These are phyloP conservation scores for Candida stauntonica DNA, from an alignment of 805 yeast species.

Conservation along the genomic window DNA sequence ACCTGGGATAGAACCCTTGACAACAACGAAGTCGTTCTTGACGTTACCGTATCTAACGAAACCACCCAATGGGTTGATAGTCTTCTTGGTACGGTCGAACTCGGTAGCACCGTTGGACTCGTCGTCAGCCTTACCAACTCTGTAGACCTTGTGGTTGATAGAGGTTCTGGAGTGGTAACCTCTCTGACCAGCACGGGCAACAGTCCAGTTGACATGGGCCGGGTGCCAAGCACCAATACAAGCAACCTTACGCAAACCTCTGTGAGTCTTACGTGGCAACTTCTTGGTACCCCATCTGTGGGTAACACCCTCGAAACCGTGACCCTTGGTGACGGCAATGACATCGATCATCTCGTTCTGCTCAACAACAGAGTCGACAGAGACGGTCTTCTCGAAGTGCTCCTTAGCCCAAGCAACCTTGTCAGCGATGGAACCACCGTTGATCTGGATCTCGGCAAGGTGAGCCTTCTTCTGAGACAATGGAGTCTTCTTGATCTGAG, in stretches of 20 bases:
- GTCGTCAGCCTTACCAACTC: constrained; percentile 95
- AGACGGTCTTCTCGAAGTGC: constrained; percentile 98
- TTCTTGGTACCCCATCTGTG: constrained; percentile 99
- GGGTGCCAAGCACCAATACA: constrained; percentile 99
- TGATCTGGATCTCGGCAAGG: constrained; percentile 98
- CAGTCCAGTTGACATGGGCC: constrained; percentile 99
- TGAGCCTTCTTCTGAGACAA: constrained; percentile 99
- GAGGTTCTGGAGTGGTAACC: constrained; percentile 99
- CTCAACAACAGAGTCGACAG: constrained; percentile 94
- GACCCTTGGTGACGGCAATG: constrained; percentile 99
- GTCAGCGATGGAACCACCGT: constrained; percentile 98
- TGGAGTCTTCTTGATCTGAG: constrained; percentile 99
- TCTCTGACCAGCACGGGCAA: constrained; percentile 99
- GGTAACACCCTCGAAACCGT: constrained; percentile 99
- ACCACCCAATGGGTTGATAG: constrained; percentile 99
- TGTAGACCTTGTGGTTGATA: constrained; percentile 99
- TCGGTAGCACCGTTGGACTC: constrained; percentile 93
- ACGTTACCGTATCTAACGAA: constrained; percentile 98
- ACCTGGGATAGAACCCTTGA: constrained; percentile 99
- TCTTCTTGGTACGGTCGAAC: constrained; percentile 99
- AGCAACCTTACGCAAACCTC: constrained; percentile 99
- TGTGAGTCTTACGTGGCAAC: constrained; percentile 99
- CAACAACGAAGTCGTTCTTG: constrained; percentile 94
- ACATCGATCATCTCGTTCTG: constrained; percentile 98
- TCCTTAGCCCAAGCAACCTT: constrained; percentile 98